Evolutionary conservation across 2,329 filamentous ascomycete species (phyloP).

Genomic region (Sarocladiaceae sp.): DNA sequence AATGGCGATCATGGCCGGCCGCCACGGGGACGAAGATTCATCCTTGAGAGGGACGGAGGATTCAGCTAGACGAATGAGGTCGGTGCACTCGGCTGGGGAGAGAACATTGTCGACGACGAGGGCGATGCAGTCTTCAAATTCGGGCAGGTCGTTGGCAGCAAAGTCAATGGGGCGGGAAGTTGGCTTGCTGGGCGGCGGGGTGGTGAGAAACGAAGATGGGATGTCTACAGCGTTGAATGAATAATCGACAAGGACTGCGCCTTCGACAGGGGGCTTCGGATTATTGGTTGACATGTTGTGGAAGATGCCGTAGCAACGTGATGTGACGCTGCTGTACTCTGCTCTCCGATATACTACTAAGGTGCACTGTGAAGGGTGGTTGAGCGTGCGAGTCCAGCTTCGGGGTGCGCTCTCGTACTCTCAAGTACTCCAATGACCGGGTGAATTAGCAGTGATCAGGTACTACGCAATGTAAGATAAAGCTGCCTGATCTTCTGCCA

Average conservation of each 20-base stretch:
- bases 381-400: too few species aligned
- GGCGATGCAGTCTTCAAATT: slow-evolving; percentile 51
- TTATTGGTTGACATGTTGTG: too few species aligned
- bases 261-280: not conserved
- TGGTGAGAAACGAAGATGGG: slow-evolving; percentile 40
- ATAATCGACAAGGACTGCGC: slow-evolving; percentile 18
- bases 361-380: too few species aligned
- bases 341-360: too few species aligned
- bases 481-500: too few species aligned
- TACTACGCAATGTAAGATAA: too few species aligned
- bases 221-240: slow-evolving; percentile 27
- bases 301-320: too few species aligned
- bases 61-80: slow-evolving; percentile 48
- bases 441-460: too few species aligned
- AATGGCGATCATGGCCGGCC: slow-evolving; percentile 63
- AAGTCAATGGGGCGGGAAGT: slow-evolving; percentile 48
- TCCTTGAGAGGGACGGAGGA: slow-evolving; percentile 35
- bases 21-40: slow-evolving; percentile 44
- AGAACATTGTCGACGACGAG: slow-evolving; percentile 59
- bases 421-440: too few species aligned
- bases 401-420: too few species aligned
- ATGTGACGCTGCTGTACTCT: too few species aligned
- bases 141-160: slow-evolving; percentile 38
- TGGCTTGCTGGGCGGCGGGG: slow-evolving; percentile 34
- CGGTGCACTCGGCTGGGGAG: slow-evolving; percentile 50